Percentiles rank a stretch among this genome's conserved stretches.
Conservation (phyloP, 345 rosid genomes). For the Iberis pinnata region DNA sequence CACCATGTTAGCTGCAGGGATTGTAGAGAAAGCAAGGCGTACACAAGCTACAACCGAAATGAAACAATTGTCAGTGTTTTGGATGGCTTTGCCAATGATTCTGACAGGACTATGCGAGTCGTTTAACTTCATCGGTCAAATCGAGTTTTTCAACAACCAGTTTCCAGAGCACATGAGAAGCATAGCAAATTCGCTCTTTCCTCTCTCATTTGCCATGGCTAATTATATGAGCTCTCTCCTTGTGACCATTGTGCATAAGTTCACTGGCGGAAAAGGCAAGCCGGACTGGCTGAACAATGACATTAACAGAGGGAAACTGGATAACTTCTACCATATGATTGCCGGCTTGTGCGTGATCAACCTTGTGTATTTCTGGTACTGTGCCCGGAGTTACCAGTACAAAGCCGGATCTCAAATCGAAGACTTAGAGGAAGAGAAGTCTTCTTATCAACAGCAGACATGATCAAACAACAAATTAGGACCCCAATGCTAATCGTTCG, state of each 20-base stretch:
- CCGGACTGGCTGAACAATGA: slow-evolving; percentile 53
- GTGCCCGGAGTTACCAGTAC: slow-evolving; percentile 41
- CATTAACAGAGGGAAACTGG: slow-evolving; percentile 46
- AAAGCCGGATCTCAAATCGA: slow-evolving; percentile 23
- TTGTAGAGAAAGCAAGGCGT: slow-evolving; percentile 43
- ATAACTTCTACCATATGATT: slow-evolving; percentile 45
- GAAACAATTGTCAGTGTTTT: slow-evolving; percentile 35
- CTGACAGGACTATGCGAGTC: slow-evolving; percentile 49
- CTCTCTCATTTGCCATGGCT: slow-evolving; percentile 33
- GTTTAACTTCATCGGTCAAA: slow-evolving; percentile 44
- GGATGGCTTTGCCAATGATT: slow-evolving; percentile 48
- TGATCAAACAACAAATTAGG: neutral
- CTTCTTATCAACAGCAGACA: neutral
- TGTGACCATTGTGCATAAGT: slow-evolving; percentile 32
- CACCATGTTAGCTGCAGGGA: slow-evolving; percentile 45
- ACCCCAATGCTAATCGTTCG: neutral
- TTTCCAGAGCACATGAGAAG: slow-evolving; percentile 67
- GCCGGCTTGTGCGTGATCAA: slow-evolving; percentile 47
- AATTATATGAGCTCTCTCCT: slow-evolving; percentile 37
- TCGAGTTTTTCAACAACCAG: slow-evolving; percentile 56
- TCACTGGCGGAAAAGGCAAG: slow-evolving; percentile 37
- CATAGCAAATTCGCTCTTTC: slow-evolving; percentile 41
- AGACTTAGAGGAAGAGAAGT: neutral
- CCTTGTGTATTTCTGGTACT: slow-evolving; percentile 39
- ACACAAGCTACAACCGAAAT: slow-evolving; percentile 11